phyloP scores from a whole-genome alignment of 345 rosid species.

The Tarenaya hassleriana region DNA sequence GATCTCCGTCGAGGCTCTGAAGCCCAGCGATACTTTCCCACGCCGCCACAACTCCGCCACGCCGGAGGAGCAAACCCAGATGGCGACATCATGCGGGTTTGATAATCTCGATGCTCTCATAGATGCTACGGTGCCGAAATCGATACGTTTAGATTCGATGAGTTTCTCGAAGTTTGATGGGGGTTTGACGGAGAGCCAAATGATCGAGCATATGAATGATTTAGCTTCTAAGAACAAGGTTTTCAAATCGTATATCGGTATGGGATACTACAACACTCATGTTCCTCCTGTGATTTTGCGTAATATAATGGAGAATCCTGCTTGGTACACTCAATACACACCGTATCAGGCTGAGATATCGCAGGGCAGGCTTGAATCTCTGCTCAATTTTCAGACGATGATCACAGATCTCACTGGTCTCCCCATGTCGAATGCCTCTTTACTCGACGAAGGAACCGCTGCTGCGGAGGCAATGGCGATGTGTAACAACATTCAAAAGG shows the following conservation, averaged over 20 bases:
- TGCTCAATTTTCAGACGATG: slow-evolving; percentile 86
- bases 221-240: slow-evolving; percentile 80
- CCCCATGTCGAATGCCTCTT: slow-evolving; percentile 92
- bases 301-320: slow-evolving; percentile 94
- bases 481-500: slow-evolving; percentile 87
- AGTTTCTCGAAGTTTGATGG: slow-evolving; percentile 77
- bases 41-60: slow-evolving; percentile 94
- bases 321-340: slow-evolving; percentile 97
- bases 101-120: slow-evolving; percentile 57
- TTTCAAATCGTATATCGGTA: slow-evolving; percentile 79
- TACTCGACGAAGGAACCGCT: slow-evolving; percentile 95
- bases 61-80: slow-evolving; percentile 72
- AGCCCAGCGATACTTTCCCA: slow-evolving; percentile 74
- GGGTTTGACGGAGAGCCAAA: slow-evolving; percentile 85
- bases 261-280: slow-evolving; percentile 88
- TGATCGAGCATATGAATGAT: slow-evolving; percentile 67
- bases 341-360: slow-evolving; percentile 98
- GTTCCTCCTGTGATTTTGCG: slow-evolving; percentile 93
- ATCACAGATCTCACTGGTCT: slow-evolving; percentile 85
- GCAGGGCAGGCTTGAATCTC: slow-evolving; percentile 83
- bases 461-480: slow-evolving; percentile 99
- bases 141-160: slow-evolving; percentile 84
- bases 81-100: slow-evolving; percentile 72
- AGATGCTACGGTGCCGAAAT: slow-evolving; percentile 92
- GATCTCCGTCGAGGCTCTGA: slow-evolving; percentile 69